These are phyloP conservation scores for Tanacetum coccineum DNA, from an alignment of 129 eudicot species.

Conservation along the genomic window DNA sequence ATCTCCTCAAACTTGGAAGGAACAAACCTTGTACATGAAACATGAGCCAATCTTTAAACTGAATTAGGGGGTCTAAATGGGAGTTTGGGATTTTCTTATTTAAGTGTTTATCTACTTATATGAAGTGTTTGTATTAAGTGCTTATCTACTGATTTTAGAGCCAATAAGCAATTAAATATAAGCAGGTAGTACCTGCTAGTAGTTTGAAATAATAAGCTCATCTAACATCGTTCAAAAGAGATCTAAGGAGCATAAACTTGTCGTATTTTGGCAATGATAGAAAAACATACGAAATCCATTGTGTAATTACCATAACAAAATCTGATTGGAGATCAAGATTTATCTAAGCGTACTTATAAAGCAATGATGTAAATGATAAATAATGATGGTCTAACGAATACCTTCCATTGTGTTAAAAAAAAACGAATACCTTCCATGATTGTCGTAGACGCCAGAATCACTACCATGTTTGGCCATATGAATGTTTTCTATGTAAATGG, in stretches of 20 bases:
- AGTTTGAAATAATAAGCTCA: too few species aligned
- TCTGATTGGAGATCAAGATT: too few species aligned
- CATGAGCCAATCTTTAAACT: neutral
- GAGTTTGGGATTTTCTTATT: neutral
- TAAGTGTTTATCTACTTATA: neutral
- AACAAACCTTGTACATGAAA: slow-evolving; percentile 45
- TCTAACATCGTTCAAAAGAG: too few species aligned
- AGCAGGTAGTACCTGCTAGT: too few species aligned
- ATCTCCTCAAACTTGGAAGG: slow-evolving; percentile 73
- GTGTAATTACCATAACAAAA: neutral
- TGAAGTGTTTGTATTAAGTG: neutral
- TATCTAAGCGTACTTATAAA: too few species aligned
- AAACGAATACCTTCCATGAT: slow-evolving; percentile 68
- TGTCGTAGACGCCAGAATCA: slow-evolving; percentile 74
- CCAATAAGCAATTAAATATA: neutral
- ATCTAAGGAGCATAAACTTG: too few species aligned
- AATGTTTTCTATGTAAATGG: slow-evolving; percentile 64
- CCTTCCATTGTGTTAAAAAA: too few species aligned
- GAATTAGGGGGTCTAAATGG: neutral
- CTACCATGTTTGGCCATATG: slow-evolving; percentile 68
- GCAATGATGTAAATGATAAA: neutral
- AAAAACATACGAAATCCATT: neutral
- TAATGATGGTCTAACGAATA: slow-evolving; percentile 16
- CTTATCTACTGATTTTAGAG: neutral
- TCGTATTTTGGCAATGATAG: too few species aligned